Conservation (phyloP, 176 grass and related monocot genomes). For the Coix lacrymajobi region DNA sequence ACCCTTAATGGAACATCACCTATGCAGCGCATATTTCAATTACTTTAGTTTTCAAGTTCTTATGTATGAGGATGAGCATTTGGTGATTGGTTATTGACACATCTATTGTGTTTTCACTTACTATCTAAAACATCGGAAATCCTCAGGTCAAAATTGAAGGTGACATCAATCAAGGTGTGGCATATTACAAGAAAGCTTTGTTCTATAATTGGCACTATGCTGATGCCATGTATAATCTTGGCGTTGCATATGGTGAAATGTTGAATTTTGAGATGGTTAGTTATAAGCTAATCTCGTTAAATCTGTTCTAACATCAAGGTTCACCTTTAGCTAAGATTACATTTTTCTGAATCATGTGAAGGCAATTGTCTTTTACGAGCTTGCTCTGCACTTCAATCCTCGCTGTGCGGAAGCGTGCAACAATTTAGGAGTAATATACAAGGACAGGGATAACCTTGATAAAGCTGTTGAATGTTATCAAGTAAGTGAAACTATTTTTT, state of each 20-base stretch:
- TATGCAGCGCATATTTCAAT: not conserved
- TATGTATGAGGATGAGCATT: not conserved
- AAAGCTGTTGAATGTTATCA: constrained; percentile 99
- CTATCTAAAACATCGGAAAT: constrained; percentile 25
- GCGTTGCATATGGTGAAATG: constrained; percentile 99
- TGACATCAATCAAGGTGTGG: constrained; percentile 90
- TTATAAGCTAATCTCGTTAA: constrained; percentile 18
- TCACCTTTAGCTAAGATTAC: constrained; percentile 19
- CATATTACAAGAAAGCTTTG: constrained; percentile 98
- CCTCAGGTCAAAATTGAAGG: constrained; percentile 91
- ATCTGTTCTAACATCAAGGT: constrained; percentile 21
- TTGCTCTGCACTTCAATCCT: constrained; percentile 98
- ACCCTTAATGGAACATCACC: constrained; percentile 2
- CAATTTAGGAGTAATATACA: constrained; percentile 99
- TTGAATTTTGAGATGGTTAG: constrained; percentile 98
- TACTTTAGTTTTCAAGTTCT: not conserved
- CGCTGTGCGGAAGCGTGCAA: constrained; percentile 95
- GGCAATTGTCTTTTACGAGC: constrained; percentile 99
- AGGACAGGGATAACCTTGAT: constrained; percentile 98
- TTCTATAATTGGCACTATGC: constrained; percentile 99
- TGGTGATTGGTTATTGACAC: constrained; percentile 1
- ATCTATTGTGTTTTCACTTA: constrained; percentile 5
- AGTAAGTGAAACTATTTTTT: constrained; percentile 39
- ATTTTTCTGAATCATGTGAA: constrained; percentile 35
- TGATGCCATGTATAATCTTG: constrained; percentile 99